phyloP scores from a whole-genome alignment of 345 rosid species.

The Brassica rapa region DNA sequence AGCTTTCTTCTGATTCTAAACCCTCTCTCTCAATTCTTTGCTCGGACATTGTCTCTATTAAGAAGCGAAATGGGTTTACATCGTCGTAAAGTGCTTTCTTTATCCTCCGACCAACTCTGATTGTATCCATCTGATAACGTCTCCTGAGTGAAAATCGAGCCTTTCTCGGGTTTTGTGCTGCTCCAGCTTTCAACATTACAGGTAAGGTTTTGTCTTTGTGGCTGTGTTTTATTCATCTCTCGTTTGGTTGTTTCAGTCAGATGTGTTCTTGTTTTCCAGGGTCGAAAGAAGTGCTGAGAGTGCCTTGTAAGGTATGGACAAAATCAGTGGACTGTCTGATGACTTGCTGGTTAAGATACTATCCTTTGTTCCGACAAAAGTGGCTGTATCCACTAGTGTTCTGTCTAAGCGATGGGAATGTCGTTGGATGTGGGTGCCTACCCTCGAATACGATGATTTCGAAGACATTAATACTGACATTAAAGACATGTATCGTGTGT shows the following conservation, averaged over 20 bases:
- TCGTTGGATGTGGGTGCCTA: slow-evolving; percentile 10
- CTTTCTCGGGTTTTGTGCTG: neutral
- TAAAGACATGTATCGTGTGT: neutral
- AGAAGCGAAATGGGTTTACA: too few relatives aligned
- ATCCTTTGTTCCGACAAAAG: slow-evolving; percentile 1
- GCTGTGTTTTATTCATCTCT: neutral
- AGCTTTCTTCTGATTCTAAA: neutral
- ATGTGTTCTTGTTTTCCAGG: neutral
- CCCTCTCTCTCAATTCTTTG: too few relatives aligned
- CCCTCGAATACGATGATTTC: neutral
- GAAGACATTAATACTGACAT: neutral
- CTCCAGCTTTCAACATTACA: neutral
- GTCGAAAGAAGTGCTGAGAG: neutral
- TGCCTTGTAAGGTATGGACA: neutral
- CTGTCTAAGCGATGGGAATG: slow-evolving; percentile 14
- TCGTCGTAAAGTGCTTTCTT: neutral
- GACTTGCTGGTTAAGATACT: neutral
- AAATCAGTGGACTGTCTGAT: neutral
- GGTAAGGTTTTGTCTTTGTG: neutral
- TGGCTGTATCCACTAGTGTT: neutral
- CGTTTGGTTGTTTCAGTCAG: neutral
- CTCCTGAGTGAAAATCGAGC: neutral
- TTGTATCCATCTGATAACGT: neutral
- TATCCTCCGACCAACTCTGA: neutral
- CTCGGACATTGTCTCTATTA: too few relatives aligned